Base-by-base conservation (phyloP, 805 yeast species). In the Maudiozyma turicensis region DNA sequence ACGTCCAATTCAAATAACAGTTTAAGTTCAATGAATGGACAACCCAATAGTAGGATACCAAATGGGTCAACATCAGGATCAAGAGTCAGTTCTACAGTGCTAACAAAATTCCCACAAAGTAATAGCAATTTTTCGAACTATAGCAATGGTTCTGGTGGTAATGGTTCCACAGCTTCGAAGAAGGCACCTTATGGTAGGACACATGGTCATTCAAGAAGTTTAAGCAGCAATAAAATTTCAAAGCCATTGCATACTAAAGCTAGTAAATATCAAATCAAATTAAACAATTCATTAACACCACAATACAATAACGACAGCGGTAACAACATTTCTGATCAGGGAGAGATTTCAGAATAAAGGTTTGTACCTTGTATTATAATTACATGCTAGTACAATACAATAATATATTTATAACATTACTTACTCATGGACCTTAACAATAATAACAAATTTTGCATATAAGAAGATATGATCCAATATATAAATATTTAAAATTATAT, bases 221-320 rank as follows among this genome's bases (percentile, higher is more conserved):
- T 34, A 34, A 34, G 14, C 30, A 30, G 51, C 20, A 43, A 47
- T 39, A 54, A 52, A 41, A 46, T 56, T 40, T 45, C 52, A 11
- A 56, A 58, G 40, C 50, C 59, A 8, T 35, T 44, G 13, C 54
- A 54, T 31, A 58, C 49, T 28, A 50, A 48, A 45, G 52, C 52
- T 31, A 53, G 47, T 26, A 50, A 48, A 28, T 46, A 40, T 26
- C 48, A 47, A 45, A 44, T 14, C n/a, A 43, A 33, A 7, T 13
- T 43, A 8, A 15, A n/a, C 6, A 43, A 43, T 43, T n/a, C 15
- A 6, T 34, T 34, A 6, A 14, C 38, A 9, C 38, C 38, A 11
- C 11, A 34, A 14, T 34, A 13, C 11, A 28, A 29, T 8, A 44
- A 28, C 11, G 41, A 44, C 15, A 44, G 20, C 4, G 37, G n/a